Conservation (phyloP, 305 asterid species). For the Fraxinus paxiana region DNA sequence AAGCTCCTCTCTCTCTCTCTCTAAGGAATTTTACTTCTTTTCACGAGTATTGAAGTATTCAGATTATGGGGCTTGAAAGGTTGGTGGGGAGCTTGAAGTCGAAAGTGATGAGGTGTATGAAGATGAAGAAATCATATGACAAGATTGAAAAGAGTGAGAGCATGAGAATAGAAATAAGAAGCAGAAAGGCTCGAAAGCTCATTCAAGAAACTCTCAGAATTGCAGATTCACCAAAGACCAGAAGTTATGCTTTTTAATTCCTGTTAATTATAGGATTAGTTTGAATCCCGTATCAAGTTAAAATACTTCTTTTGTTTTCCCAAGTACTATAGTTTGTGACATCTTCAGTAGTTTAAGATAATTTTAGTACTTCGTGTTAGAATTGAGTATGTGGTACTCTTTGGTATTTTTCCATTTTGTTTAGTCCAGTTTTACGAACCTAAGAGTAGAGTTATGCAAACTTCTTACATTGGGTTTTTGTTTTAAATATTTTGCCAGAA, state of each 20-base stretch:
- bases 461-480: neutral
- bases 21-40: neutral
- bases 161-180: slow-evolving; percentile 72
- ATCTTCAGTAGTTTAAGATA: neutral
- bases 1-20: neutral
- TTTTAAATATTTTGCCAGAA: neutral
- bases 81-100: slow-evolving; percentile 49
- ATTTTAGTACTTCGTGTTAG: neutral
- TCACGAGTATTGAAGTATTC: neutral
- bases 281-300: neutral
- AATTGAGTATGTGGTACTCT: neutral
- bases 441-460: neutral
- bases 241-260: slow-evolving; percentile 45
- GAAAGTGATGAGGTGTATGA: slow-evolving; percentile 36
- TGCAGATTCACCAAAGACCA: slow-evolving; percentile 78
- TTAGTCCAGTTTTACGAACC: neutral
- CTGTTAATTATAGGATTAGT: neutral
- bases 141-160: slow-evolving; percentile 86
- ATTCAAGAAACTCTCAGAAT: slow-evolving; percentile 64
- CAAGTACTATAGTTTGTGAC: too few relatives aligned
- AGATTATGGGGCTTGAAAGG: slow-evolving; percentile 32
- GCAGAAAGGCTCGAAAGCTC: slow-evolving; percentile 76
- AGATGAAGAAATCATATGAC: slow-evolving; percentile 48
- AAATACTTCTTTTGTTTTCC: neutral
- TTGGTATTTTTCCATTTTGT: neutral